Evolutionary conservation across 257 asterid species (phyloP), one percentile per base, ranked within the genome.

Genomic region (Solanum corneliomulleri): DNA sequence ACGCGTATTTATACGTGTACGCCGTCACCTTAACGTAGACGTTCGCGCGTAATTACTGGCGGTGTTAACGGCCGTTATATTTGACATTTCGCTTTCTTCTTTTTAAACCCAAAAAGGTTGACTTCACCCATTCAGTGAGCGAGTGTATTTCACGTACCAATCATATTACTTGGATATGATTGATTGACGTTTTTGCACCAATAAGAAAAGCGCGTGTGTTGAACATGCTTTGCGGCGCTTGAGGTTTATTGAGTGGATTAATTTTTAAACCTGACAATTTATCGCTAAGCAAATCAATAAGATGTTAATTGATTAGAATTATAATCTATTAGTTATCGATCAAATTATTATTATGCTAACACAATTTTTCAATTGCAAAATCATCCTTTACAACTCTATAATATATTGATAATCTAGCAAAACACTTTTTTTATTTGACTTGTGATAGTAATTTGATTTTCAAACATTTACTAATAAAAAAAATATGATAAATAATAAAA

Each of bases 51-150:
- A 78, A 78, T 78, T 16, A 47, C 27, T 78, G 66, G 42, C 66
- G 64, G 41, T 27, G 41, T 78, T 45, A 47, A 78, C 84, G 84
- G 84, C 84, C 66, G 84, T 78, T 78, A 45, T 27, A 15, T 78
- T 78, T 45, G 84, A 78, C 84, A 78, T 45, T 45, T 27, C n/a
- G 16, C n/a, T 78, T 45, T 44, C 5, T 77, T 77, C 1, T 44
- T 71, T 77, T 72, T 44, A 25, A n/a, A 27, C 23, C 21, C 37
- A 1, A 4, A 18, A 10, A 27, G 3, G 7, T 45, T 27, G 66
- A 45, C 84, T 15, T 27, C 1, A 33, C 11, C 16, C 0, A 5
- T 8, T 0, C 1, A 0, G 8, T 3, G 1, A 16, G 84, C 11
- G 16, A 2, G 66, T 78, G 42, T 25, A 0, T 0, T 0, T 9